Conservation (phyloP, 2,329 filamentous ascomycete genomes). For the Emergomyces orientalis region DNA sequence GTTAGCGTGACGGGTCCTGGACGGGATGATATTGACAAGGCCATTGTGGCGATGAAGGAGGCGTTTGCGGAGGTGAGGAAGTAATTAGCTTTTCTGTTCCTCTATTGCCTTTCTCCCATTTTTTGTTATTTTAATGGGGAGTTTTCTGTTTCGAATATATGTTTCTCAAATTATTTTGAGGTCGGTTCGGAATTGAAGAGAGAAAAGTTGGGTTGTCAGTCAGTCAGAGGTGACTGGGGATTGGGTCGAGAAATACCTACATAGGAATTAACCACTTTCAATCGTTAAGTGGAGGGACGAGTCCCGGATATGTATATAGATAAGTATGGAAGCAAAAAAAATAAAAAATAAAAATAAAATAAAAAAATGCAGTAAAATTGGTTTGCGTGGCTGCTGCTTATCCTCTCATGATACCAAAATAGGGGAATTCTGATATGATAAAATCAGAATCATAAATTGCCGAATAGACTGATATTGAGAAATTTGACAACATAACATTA, state of each 20-base stretch:
- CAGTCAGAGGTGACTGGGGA: neutral
- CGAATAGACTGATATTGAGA: neutral
- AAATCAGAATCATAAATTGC: neutral
- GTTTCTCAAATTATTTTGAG: neutral
- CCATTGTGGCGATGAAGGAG: conserved; percentile 66
- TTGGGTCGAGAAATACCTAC: neutral
- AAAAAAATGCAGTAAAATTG: neutral
- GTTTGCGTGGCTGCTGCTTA: neutral
- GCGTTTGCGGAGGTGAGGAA: conserved; percentile 66
- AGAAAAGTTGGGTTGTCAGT: neutral
- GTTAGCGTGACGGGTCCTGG: conserved; percentile 77
- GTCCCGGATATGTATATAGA: neutral
- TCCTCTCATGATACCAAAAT: neutral
- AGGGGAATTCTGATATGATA: neutral
- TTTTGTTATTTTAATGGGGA: neutral
- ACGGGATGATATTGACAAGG: conserved; percentile 73
- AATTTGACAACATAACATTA: neutral
- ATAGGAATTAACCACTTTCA: neutral
- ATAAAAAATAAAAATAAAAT: neutral
- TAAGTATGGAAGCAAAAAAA: neutral
- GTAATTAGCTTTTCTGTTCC: conserved; percentile 25
- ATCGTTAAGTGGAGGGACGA: neutral
- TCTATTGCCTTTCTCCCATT: neutral
- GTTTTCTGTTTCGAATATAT: neutral
- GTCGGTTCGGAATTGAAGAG: neutral